A percentile compares a stretch with the other conserved stretches of the same genome.
These are phyloP conservation scores for Penicillium capsulatum DNA, from an alignment of 2,329 filamentous ascomycete species.

Conservation along the genomic window DNA sequence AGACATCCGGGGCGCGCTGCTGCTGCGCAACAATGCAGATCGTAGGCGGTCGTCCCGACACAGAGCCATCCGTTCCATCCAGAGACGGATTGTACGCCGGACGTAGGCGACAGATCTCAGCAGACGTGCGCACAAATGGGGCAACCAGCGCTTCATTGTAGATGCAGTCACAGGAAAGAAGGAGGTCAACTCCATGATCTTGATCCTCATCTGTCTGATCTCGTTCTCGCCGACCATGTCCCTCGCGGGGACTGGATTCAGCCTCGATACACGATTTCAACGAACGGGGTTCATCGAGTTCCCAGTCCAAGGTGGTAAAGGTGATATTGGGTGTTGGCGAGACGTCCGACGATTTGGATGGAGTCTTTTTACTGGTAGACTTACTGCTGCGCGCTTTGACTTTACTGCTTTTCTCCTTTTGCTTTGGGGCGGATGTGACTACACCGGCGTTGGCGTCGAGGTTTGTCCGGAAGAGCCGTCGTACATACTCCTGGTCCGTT, in stretches of 20 bases:
- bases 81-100: slow-evolving; percentile 20
- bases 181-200: slow-evolving; percentile 58
- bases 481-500: slow-evolving; percentile 84
- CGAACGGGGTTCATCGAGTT: slow-evolving; percentile 48
- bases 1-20: slow-evolving; percentile 77
- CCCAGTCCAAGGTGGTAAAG: slow-evolving; percentile 76
- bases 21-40: slow-evolving; percentile 85
- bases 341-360: neutral
- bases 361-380: slow-evolving; percentile 4
- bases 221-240: neutral
- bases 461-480: slow-evolving; percentile 72
- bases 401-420: slow-evolving; percentile 4
- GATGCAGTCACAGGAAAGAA: slow-evolving; percentile 88
- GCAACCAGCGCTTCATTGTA: slow-evolving; percentile 85
- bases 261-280: slow-evolving; percentile 36
- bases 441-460: slow-evolving; percentile 47
- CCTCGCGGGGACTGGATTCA: neutral
- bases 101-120: slow-evolving; percentile 65
- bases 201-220: slow-evolving; percentile 15
- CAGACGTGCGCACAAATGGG: slow-evolving; percentile 78
- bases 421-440: slow-evolving; percentile 1
- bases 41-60: slow-evolving; percentile 44
- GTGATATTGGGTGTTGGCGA: slow-evolving; percentile 42
- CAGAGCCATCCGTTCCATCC: slow-evolving; percentile 9
- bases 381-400: slow-evolving; percentile 11